Evolutionary conservation across 371 early-diverging fungal species (phyloP).

Genomic region (Haplosporangium sp.): DNA sequence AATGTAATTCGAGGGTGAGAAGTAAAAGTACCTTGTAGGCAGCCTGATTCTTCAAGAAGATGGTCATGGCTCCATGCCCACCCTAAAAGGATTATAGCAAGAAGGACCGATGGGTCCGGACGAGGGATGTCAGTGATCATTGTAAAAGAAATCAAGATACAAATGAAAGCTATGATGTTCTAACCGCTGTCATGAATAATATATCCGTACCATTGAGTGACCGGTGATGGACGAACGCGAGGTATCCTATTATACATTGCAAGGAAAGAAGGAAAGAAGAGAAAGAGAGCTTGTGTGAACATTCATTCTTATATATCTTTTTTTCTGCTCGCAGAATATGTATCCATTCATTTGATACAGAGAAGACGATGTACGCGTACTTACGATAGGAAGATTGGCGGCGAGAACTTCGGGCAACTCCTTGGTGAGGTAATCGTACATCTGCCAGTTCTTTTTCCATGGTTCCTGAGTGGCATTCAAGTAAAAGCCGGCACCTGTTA

Average conservation of each 20-base stretch:
- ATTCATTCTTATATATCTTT: background rate
- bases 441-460: constrained; percentile 81
- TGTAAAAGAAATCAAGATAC: too few species aligned
- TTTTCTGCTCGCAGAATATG: background rate
- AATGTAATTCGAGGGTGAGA: background rate
- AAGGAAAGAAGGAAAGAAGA: background rate
- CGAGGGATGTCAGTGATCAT: background rate
- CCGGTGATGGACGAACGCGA: constrained; percentile 78
- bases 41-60: constrained; percentile 76
- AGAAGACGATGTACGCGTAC: constrained; percentile 7
- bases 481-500: constrained; percentile 83
- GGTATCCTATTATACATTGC: constrained; percentile 58
- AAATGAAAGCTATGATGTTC: too few species aligned
- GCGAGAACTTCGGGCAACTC: constrained; percentile 76
- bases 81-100: constrained; percentile 60
- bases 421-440: constrained; percentile 85
- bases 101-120: background rate
- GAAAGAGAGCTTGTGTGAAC: background rate
- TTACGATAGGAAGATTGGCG: constrained; percentile 70
- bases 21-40: constrained; percentile 62
- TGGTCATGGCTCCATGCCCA: constrained; percentile 91
- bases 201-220: constrained; percentile 76
- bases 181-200: background rate
- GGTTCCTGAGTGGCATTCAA: constrained; percentile 80
- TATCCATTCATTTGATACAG: background rate